A percentile compares a stretch with the other conserved stretches of the same genome.
These are phyloP conservation scores for Diutina catenulata DNA, from an alignment of 1,139 yeast genomes.

Conservation along the genomic window DNA sequence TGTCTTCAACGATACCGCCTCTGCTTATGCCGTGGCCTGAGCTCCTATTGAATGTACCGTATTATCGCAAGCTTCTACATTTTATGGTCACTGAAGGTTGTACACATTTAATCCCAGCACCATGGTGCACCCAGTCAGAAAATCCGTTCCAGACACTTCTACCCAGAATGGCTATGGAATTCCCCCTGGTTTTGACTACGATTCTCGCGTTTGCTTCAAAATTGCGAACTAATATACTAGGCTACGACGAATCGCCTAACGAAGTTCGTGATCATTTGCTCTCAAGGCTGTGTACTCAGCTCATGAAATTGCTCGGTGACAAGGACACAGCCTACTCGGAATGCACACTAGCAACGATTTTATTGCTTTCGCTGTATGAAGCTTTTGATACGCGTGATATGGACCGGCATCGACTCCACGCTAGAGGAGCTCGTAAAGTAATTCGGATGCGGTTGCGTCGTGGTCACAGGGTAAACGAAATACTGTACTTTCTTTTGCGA, in stretches of 20 bases:
- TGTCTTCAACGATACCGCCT: slow-evolving; percentile 20
- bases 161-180: slow-evolving; percentile 59
- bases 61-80: slow-evolving; percentile 47
- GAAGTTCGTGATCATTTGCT: slow-evolving; percentile 39
- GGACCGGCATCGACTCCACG: slow-evolving; percentile 52
- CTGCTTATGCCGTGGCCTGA: slow-evolving; percentile 45
- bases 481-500: slow-evolving; percentile 50
- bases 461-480: slow-evolving; percentile 19
- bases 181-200: slow-evolving; percentile 47
- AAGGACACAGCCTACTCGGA: slow-evolving; percentile 46
- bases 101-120: slow-evolving; percentile 57
- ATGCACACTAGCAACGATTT: slow-evolving; percentile 53
- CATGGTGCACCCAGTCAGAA: slow-evolving; percentile 39
- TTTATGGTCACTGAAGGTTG: slow-evolving; percentile 57
- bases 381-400: slow-evolving; percentile 37
- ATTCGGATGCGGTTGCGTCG: slow-evolving; percentile 42
- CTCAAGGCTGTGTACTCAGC: slow-evolving; percentile 45
- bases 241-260: slow-evolving; percentile 15
- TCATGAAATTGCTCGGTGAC: slow-evolving; percentile 40
- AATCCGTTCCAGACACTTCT: slow-evolving; percentile 59
- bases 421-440: slow-evolving; percentile 60
- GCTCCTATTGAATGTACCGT: slow-evolving; percentile 43
- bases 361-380: slow-evolving; percentile 53
- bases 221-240: slow-evolving; percentile 26
- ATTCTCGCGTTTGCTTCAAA: slow-evolving; percentile 59